These are phyloP conservation scores for Coniophora puteana DNA, from an alignment of 1,284 basidiomycete species.

Conservation along the genomic window DNA sequence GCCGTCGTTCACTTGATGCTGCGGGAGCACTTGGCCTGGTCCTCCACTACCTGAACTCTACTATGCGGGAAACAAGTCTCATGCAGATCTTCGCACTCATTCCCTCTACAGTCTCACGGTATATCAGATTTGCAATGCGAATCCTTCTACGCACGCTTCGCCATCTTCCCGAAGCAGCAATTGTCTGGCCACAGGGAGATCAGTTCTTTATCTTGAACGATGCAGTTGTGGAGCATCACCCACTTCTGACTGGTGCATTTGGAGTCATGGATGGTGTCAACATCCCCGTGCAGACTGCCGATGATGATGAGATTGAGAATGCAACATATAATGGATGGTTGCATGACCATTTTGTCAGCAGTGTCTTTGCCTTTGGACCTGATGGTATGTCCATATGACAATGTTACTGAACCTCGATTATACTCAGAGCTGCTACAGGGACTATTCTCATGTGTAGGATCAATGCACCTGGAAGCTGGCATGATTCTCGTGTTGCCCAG, in stretches of 20 bases:
- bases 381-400: slow-evolving; percentile 17
- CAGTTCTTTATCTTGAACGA: slow-evolving; percentile 27
- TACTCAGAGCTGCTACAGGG: slow-evolving; percentile 17
- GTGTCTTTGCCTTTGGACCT: slow-evolving; percentile 17
- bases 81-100: slow-evolving; percentile 23
- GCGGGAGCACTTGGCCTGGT: slow-evolving; percentile 41
- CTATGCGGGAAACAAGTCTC: slow-evolving; percentile 34
- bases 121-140: slow-evolving; percentile 30
- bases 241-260: slow-evolving; percentile 8
- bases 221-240: slow-evolving; percentile 33
- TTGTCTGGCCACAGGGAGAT: slow-evolving; percentile 29
- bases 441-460: slow-evolving; percentile 29
- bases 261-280: slow-evolving; percentile 14
- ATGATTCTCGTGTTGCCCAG: slow-evolving; percentile 37
- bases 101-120: slow-evolving; percentile 15
- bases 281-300: slow-evolving; percentile 7
- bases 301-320: slow-evolving; percentile 40
- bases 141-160: slow-evolving; percentile 31
- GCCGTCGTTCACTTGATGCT: slow-evolving; percentile 38
- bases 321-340: slow-evolving; percentile 48
- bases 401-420: not conserved
- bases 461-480: slow-evolving; percentile 48
- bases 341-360: slow-evolving; percentile 33
- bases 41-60: slow-evolving; percentile 41
- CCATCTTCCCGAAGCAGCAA: slow-evolving; percentile 29